A percentile compares a stretch with the other conserved stretches of the same genome.
phyloP scores from a whole-genome alignment of 805 yeast species.

The Candida michaelii region DNA sequence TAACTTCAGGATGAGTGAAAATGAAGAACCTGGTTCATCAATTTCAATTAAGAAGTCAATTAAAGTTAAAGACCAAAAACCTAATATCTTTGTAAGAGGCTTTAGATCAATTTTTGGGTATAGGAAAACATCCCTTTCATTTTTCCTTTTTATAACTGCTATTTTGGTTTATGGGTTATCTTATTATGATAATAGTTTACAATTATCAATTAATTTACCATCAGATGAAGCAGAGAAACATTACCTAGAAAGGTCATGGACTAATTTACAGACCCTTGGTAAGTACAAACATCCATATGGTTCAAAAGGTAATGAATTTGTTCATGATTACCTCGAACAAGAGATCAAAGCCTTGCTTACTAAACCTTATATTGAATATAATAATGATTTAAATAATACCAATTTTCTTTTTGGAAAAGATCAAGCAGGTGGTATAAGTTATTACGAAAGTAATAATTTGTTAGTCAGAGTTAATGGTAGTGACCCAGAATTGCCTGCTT shows the following conservation, averaged over 20 bases:
- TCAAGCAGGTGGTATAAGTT: slow-evolving; percentile 54
- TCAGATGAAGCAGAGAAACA: slow-evolving; percentile 35
- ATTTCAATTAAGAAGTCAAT: slow-evolving; percentile 3
- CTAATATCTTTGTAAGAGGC: slow-evolving; percentile 25
- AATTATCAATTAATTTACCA: slow-evolving; percentile 44
- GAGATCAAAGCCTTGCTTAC: slow-evolving; percentile 40
- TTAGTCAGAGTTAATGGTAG: slow-evolving; percentile 71
- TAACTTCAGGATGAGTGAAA: slow-evolving; percentile 14
- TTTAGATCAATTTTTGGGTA: slow-evolving; percentile 60
- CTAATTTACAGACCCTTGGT: slow-evolving; percentile 69
- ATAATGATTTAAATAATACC: slow-evolving; percentile 41
- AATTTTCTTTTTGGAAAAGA: slow-evolving; percentile 52
- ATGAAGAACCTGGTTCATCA: slow-evolving; percentile 8
- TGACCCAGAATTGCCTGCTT: slow-evolving; percentile 57
- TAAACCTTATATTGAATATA: slow-evolving; percentile 33
- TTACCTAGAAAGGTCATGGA: slow-evolving; percentile 55
- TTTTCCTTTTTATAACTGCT: slow-evolving; percentile 51
- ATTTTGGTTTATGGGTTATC: slow-evolving; percentile 40
- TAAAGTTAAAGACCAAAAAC: slow-evolving; percentile 4
- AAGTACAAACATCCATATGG: slow-evolving; percentile 72
- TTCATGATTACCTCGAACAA: slow-evolving; percentile 62
- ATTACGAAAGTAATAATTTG: slow-evolving; percentile 82
- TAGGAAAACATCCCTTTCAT: slow-evolving; percentile 67
- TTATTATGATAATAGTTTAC: slow-evolving; percentile 36
- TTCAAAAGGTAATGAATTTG: slow-evolving; percentile 71